These are phyloP conservation scores for Meredithiella fracta DNA, from an alignment of 2,329 filamentous ascomycete species.

Conservation along the genomic window DNA sequence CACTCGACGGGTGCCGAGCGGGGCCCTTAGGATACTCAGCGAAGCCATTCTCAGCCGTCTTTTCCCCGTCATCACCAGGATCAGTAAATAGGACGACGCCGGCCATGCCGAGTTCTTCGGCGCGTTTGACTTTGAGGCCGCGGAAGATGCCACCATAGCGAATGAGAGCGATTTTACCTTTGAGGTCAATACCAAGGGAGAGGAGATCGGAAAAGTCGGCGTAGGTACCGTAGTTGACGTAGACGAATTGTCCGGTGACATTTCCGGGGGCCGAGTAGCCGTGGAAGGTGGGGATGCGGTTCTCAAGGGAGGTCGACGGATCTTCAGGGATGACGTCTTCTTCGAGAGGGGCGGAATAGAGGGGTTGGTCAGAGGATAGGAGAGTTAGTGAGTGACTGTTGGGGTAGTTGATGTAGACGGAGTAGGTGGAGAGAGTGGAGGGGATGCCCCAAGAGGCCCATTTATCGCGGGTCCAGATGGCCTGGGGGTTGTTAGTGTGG, in stretches of 20 bases:
- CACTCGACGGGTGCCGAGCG: conserved; percentile 71
- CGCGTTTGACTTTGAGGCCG: conserved; percentile 81
- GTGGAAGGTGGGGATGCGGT: conserved; percentile 78
- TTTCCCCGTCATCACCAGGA: conserved; percentile 70
- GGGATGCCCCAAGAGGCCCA: conserved; percentile 58
- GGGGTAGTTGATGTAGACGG: conserved; percentile 66
- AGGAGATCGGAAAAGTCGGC: conserved; percentile 70
- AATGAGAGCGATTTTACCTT: conserved; percentile 73
- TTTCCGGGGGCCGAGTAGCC: conserved; percentile 88
- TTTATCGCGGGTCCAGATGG: conserved; percentile 56
- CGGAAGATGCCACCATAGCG: conserved; percentile 80
- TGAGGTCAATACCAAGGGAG: conserved; percentile 54
- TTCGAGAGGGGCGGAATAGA: conserved; percentile 64
- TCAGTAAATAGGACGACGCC: conserved; percentile 76
- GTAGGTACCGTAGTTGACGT: conserved; percentile 81
- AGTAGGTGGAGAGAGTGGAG: conserved; percentile 50
- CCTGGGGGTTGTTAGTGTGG: conserved; percentile 25
- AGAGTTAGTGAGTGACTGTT: conserved; percentile 36
- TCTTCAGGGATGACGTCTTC: conserved; percentile 80
- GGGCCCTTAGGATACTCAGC: conserved; percentile 70
- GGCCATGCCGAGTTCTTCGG: conserved; percentile 77
- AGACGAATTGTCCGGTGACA: conserved; percentile 74
- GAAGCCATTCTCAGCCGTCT: conserved; percentile 68
- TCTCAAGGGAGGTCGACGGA: conserved; percentile 51
- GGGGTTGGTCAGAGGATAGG: conserved; percentile 28